Evolutionary conservation across 164 flowering plant genomes (phyloP).

Genomic region (Houttuynia cordata): DNA sequence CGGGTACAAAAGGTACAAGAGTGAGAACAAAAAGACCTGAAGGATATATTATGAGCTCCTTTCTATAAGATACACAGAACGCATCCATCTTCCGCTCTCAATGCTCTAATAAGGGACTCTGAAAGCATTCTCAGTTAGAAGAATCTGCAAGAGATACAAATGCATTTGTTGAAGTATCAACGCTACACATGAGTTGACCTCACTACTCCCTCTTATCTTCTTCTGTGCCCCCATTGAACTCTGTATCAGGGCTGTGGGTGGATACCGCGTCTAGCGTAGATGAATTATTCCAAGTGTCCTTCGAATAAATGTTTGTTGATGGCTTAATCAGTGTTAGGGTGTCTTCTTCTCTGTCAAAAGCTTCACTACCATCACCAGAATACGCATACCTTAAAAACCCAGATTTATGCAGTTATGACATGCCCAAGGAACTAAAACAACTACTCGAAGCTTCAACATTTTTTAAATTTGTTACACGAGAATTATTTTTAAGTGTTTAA

Average conservation of each 20-base stretch:
- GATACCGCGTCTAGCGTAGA: constrained; percentile 25
- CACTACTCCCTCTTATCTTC: constrained; percentile 74
- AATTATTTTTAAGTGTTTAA: no score
- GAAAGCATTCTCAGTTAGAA: background rate
- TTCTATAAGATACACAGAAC: no score
- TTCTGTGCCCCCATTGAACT: constrained; percentile 28
- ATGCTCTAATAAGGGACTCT: background rate
- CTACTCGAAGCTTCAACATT: background rate
- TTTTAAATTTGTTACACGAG: no score
- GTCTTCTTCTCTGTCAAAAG: constrained; percentile 66
- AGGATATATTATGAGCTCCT: background rate
- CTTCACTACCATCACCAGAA: constrained; percentile 64
- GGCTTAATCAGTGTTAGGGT: constrained; percentile 73
- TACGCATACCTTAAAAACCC: constrained; percentile 54
- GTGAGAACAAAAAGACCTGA: background rate
- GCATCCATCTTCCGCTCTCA: background rate
- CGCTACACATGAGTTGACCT: background rate
- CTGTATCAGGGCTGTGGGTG: constrained; percentile 14
- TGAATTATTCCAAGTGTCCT: constrained; percentile 22
- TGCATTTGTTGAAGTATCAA: background rate
- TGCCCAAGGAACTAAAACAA: background rate
- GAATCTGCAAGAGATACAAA: background rate
- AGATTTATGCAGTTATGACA: no score
- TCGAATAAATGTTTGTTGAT: constrained; percentile 28
- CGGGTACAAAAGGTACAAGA: no score